Percentiles rank a stretch among this genome's conserved stretches.
Conservation (phyloP, 495 filamentous ascomycete genomes). For the Polyplosphaeria fusca region DNA sequence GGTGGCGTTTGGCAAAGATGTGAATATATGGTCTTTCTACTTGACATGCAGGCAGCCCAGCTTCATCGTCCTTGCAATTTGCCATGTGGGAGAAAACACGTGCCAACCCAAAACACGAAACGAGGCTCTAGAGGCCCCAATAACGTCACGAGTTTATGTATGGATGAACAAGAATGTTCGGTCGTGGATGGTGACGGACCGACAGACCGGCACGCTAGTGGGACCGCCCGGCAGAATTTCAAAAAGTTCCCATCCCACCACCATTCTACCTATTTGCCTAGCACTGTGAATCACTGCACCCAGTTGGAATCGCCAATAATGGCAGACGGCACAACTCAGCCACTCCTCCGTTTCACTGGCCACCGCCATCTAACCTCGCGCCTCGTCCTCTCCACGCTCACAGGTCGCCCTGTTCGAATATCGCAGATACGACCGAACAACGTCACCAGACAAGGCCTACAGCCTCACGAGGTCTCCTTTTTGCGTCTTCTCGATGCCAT, state of each 20-base stretch:
- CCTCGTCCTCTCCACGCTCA: slow-evolving; percentile 85
- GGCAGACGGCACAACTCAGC: slow-evolving; percentile 30
- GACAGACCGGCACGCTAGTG: neutral
- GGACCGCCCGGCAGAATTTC: slow-evolving; percentile 21
- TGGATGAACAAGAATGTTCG: no score
- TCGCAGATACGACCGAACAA: slow-evolving; percentile 88
- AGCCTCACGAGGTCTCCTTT: slow-evolving; percentile 90
- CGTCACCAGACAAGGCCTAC: slow-evolving; percentile 78
- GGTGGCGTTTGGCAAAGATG: no score
- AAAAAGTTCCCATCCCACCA: slow-evolving; percentile 10
- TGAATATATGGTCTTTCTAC: no score
- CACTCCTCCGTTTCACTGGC: slow-evolving; percentile 68
- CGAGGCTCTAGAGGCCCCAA: no score
- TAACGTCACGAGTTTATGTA: no score
- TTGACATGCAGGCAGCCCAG: no score
- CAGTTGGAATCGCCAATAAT: slow-evolving; percentile 7
- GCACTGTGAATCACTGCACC: neutral
- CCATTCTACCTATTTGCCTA: neutral
- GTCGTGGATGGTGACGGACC: no score
- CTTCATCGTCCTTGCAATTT: no score
- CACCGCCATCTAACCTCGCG: slow-evolving; percentile 80
- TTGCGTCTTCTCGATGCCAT: slow-evolving; percentile 89
- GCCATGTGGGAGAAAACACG: no score
- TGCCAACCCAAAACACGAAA: no score
- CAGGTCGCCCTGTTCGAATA: slow-evolving; percentile 82